phyloP scores from a whole-genome alignment of 192 early-diverging fungal genomes.

The Podila horticola region DNA sequence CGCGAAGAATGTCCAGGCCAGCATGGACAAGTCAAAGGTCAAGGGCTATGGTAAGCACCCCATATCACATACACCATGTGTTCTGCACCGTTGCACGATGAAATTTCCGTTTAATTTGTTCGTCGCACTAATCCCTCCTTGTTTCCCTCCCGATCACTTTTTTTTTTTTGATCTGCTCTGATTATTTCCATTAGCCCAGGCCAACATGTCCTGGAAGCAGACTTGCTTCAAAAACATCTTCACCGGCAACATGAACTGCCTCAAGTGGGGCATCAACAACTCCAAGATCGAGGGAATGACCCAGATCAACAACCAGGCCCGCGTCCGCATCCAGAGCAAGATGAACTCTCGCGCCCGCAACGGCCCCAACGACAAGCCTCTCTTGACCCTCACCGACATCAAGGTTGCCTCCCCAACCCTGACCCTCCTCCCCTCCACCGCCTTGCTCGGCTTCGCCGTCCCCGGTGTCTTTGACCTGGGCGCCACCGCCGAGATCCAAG shows the following conservation, averaged over 20 bases:
- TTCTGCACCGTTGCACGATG: neutral
- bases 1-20: slow-evolving; percentile 20
- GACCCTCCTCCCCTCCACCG: slow-evolving; percentile 12
- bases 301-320: slow-evolving; percentile 30
- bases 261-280: slow-evolving; percentile 30
- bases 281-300: slow-evolving; percentile 43
- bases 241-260: slow-evolving; percentile 30
- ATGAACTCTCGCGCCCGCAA: neutral
- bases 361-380: neutral
- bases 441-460: slow-evolving; percentile 35
- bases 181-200: slow-evolving; percentile 16
- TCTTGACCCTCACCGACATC: slow-evolving; percentile 37
- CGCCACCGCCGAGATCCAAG: slow-evolving; percentile 14
- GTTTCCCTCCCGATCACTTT: neutral
- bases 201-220: slow-evolving; percentile 39
- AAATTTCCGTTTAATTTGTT: neutral
- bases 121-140: neutral
- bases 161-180: neutral
- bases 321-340: slow-evolving; percentile 19
- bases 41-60: slow-evolving; percentile 38
- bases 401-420: slow-evolving; percentile 24
- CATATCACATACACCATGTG: too few relatives aligned
- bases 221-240: slow-evolving; percentile 44
- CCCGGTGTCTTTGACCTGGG: slow-evolving; percentile 46
- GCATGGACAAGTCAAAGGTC: slow-evolving; percentile 19